These are phyloP conservation scores for Wickerhamiella musiphila DNA, from an alignment of 805 yeast genomes.

Conservation along the genomic window DNA sequence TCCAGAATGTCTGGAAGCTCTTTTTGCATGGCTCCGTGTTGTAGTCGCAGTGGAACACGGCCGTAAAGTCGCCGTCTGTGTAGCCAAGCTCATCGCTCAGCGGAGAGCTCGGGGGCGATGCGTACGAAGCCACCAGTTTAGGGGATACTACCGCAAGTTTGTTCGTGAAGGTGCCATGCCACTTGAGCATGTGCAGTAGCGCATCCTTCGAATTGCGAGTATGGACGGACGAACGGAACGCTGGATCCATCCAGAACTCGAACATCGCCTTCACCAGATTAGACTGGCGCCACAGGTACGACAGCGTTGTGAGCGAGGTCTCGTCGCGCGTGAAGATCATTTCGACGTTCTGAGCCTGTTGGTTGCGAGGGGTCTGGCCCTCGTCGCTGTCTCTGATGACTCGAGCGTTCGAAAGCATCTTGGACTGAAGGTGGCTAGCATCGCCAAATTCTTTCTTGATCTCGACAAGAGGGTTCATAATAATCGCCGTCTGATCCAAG, in stretches of 20 bases:
- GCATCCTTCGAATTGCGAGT: conserved; percentile 42
- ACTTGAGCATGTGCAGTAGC: conserved; percentile 71
- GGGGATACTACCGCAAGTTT: conserved; percentile 59
- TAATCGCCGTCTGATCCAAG: conserved; percentile 51
- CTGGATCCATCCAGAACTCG: conserved; percentile 66
- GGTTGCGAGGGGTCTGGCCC: conserved; percentile 41
- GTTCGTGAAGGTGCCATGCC: conserved; percentile 77
- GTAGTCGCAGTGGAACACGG: conserved; percentile 21
- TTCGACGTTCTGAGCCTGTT: conserved; percentile 35
- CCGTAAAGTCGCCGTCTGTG: conserved; percentile 21
- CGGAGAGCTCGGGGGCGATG: conserved; percentile 11
- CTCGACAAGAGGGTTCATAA: conserved; percentile 53
- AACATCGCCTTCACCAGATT: conserved; percentile 46
- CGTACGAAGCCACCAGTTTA: conserved; percentile 30
- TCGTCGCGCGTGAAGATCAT: conserved; percentile 57
- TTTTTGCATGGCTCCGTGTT: conserved; percentile 15
- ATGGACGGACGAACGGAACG: conserved; percentile 44
- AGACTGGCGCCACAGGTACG: conserved; percentile 57
- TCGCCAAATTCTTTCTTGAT: conserved; percentile 41
- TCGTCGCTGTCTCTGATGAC: conserved; percentile 29
- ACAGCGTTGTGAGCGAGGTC: conserved; percentile 43
- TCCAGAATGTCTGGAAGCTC: conserved; percentile 18
- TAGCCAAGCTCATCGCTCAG: conserved; percentile 15
- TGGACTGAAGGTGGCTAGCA: conserved; percentile 41
- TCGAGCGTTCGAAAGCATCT: conserved; percentile 53